Evolutionary conservation across 805 yeast genomes (phyloP), one percentile per base, ranked within the genome.

Genomic region (Cyberlindnera amylophila): DNA sequence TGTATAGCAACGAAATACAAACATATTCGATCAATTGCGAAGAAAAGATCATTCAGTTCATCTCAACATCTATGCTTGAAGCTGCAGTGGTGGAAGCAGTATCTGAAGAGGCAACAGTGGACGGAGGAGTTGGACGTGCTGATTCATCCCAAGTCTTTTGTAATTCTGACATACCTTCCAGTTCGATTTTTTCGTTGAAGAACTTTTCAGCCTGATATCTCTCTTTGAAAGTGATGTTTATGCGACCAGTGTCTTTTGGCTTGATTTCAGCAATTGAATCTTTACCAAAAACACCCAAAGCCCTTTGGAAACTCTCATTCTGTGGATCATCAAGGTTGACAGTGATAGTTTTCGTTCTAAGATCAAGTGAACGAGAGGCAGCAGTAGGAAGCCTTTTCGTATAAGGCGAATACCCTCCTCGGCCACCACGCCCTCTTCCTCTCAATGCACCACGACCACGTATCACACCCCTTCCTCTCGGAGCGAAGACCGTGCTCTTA

Each of bases 161-260:
- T 31, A 39, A 50, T 9, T 27, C 39, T 14, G 35, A 42, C 37
- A 34, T 33, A 17, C 37, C 44, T 14, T 27, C 42, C 36, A 48
- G 27, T 15, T 45, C 49, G 4, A 50, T n/a, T 9, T 39, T 36
- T 12, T 42, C 46, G n/a, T 26, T 42, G 6, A 49, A 38, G 39
- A 57, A 57, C 34, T 42, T 52, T 30, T 55, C 58, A 23, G 60
- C 62, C 16, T 16, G 14, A 23, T 41, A 50, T 41, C 62, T 50
- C 21, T 50, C 49, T 24, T 41, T 49, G 41, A 57, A 57, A 13
- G 53, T 54, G 23, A 57, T 28, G 26, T 42, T 44, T 10, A 53
- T 30, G 16, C 44, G 39, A 13, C 26, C 27, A n/a, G 27, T 36
- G 15, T 41, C 46, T 30, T 42, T 46, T 8, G 36, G 11, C 6